phyloP scores from a whole-genome alignment of 2,329 filamentous ascomycete genomes.

The Colletotrichum sp. region DNA sequence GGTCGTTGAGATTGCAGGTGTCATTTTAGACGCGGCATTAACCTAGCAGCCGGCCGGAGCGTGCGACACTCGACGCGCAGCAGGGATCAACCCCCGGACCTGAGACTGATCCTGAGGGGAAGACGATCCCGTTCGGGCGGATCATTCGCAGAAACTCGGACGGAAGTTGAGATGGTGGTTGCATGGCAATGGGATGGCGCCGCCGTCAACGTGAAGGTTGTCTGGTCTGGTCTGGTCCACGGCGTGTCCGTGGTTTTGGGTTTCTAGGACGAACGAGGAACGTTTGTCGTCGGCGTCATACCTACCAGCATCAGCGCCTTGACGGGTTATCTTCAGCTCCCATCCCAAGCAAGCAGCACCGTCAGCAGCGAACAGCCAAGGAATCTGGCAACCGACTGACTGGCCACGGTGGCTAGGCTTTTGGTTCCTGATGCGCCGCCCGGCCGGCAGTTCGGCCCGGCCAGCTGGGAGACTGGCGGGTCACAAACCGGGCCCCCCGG shows the following conservation, averaged over 20 bases:
- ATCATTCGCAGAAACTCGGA: conserved; percentile 11
- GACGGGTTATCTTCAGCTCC: background rate
- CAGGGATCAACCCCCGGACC: conserved; percentile 23
- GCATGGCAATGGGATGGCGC: conserved; percentile 14
- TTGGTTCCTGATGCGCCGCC: background rate
- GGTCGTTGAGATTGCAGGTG: conserved; percentile 26
- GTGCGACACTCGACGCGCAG: conserved; percentile 26
- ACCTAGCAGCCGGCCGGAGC: conserved; percentile 25
- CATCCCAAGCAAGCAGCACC: background rate
- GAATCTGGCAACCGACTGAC: background rate
- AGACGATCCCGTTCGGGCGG: conserved; percentile 10
- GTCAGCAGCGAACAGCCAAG: background rate
- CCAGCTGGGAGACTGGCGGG: background rate
- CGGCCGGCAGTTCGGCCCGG: conserved; percentile 4
- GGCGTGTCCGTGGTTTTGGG: background rate
- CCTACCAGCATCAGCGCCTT: background rate
- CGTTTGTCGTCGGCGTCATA: background rate
- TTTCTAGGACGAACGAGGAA: background rate
- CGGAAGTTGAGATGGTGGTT: conserved; percentile 9
- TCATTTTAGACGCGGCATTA: conserved; percentile 29
- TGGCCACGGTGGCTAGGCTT: background rate
- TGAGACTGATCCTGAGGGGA: conserved; percentile 28
- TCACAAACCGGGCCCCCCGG: background rate
- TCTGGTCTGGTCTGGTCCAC: background rate
- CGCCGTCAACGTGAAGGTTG: background rate